These are phyloP conservation scores for Acanthamoeba triangularis DNA, from an alignment of 208 protist species.

Conservation along the genomic window DNA sequence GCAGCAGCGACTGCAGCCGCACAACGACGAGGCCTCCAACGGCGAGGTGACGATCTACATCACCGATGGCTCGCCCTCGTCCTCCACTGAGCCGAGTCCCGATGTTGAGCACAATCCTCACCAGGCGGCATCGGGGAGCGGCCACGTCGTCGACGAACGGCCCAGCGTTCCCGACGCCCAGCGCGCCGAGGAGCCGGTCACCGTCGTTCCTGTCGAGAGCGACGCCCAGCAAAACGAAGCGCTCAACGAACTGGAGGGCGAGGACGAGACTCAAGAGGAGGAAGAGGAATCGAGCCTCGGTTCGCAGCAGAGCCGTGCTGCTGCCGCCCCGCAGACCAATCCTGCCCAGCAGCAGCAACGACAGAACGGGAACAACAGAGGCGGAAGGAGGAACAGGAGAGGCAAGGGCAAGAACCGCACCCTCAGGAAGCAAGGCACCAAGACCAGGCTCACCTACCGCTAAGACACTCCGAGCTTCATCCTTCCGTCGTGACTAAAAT, in stretches of 20 bases:
- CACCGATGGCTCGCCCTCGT: neutral
- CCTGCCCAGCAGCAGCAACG: neutral
- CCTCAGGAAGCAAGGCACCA: slow-evolving; percentile 40
- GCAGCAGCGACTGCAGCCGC: neutral
- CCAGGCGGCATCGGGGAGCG: neutral
- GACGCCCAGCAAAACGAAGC: neutral
- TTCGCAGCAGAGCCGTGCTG: neutral
- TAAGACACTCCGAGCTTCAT: neutral
- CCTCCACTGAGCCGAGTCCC: neutral
- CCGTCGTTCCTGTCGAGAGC: neutral
- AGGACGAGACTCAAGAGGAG: neutral
- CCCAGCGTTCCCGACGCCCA: neutral
- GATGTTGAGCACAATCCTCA: neutral
- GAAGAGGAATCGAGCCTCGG: neutral
- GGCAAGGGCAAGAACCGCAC: slow-evolving; percentile 38
- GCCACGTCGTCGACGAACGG: neutral
- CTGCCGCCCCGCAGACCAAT: too few relatives aligned
- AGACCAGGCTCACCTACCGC: neutral
- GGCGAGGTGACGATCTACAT: slow-evolving; percentile 49
- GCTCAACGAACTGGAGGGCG: neutral
- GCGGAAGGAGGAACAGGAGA: neutral
- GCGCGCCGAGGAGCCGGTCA: neutral
- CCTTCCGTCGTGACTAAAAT: neutral
- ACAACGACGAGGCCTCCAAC: neutral
- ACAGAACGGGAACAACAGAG: neutral